A percentile compares a stretch with the other conserved stretches of the same genome.
Conservation (phyloP, 805 yeast genomes). For the Metschnikowia orientalis region DNA sequence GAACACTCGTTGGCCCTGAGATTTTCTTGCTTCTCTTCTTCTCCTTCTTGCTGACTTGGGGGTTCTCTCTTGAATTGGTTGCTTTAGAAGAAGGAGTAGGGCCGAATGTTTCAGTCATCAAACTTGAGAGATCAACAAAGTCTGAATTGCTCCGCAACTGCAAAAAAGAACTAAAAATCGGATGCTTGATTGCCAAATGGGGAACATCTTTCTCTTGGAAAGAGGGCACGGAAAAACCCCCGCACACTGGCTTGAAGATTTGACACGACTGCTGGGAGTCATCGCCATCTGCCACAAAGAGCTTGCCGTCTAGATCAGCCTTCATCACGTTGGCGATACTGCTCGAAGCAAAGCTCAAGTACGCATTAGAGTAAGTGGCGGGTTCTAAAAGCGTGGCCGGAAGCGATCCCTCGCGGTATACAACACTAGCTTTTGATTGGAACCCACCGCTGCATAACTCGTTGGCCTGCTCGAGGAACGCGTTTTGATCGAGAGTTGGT, state of each 20-base stretch:
- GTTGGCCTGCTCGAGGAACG: slow-evolving; percentile 19
- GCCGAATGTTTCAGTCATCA: too few species aligned
- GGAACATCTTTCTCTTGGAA: slow-evolving; percentile 3
- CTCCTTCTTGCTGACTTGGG: too few species aligned
- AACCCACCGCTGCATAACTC: slow-evolving; percentile 9
- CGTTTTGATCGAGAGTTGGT: slow-evolving; percentile 17
- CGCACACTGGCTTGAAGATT: slow-evolving; percentile 13
- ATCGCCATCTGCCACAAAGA: slow-evolving; percentile 24
- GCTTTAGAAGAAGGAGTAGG: too few species aligned
- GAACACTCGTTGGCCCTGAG: too few species aligned
- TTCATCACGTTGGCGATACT: slow-evolving; percentile 10
- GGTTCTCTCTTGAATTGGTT: too few species aligned
- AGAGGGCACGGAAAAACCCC: slow-evolving; percentile 15
- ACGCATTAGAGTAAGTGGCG: slow-evolving; percentile 19
- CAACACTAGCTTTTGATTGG: too few species aligned
- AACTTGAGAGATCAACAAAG: too few species aligned
- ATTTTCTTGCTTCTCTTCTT: too few species aligned
- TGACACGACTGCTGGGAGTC: slow-evolving; percentile 22
- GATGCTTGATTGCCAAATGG: not conserved
- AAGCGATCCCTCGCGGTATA: slow-evolving; percentile 19
- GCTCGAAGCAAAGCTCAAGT: slow-evolving; percentile 13
- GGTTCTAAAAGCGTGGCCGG: slow-evolving; percentile 18
- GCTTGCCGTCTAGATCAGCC: slow-evolving; percentile 14
- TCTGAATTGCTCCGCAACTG: too few species aligned
- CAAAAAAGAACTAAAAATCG: too few species aligned